A percentile compares a stretch with the other conserved stretches of the same genome.
Conservation (phyloP, 2,329 filamentous ascomycete genomes). For the Aspergillus transmontanensis region DNA sequence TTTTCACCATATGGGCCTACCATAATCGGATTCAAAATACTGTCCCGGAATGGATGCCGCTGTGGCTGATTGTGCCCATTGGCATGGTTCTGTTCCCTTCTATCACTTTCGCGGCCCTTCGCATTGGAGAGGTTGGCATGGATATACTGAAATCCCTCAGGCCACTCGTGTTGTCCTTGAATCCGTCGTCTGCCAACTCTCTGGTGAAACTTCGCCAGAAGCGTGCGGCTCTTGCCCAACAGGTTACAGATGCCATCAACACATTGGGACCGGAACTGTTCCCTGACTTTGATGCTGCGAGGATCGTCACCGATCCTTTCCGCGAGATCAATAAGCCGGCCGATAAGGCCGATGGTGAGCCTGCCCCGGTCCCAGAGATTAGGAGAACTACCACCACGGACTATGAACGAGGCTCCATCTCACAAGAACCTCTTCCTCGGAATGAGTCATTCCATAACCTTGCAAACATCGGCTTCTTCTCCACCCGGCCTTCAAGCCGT, state of each 20-base stretch:
- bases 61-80: slow-evolving; percentile 73
- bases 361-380: slow-evolving; percentile 22
- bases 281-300: slow-evolving; percentile 84
- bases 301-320: slow-evolving; percentile 63
- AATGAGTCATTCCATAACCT: slow-evolving; percentile 96
- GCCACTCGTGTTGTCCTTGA: slow-evolving; percentile 81
- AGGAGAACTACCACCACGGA: slow-evolving; percentile 27
- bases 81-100: slow-evolving; percentile 81
- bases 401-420: slow-evolving; percentile 26
- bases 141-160: slow-evolving; percentile 94
- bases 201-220: slow-evolving; percentile 74
- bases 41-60: slow-evolving; percentile 76
- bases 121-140: slow-evolving; percentile 98
- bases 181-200: slow-evolving; percentile 80
- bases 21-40: slow-evolving; percentile 81
- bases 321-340: slow-evolving; percentile 30
- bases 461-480: slow-evolving; percentile 84
- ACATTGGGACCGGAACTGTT: slow-evolving; percentile 94
- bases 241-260: slow-evolving; percentile 92
- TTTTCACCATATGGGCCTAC: slow-evolving; percentile 76
- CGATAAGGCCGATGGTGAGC: slow-evolving; percentile 20
- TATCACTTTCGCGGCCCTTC: slow-evolving; percentile 88
- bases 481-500: slow-evolving; percentile 82
- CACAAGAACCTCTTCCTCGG: slow-evolving; percentile 64
- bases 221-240: slow-evolving; percentile 72